Evolutionary conservation across 2,329 filamentous ascomycete genomes (phyloP).

Genomic region (Colletotrichum spinosum): DNA sequence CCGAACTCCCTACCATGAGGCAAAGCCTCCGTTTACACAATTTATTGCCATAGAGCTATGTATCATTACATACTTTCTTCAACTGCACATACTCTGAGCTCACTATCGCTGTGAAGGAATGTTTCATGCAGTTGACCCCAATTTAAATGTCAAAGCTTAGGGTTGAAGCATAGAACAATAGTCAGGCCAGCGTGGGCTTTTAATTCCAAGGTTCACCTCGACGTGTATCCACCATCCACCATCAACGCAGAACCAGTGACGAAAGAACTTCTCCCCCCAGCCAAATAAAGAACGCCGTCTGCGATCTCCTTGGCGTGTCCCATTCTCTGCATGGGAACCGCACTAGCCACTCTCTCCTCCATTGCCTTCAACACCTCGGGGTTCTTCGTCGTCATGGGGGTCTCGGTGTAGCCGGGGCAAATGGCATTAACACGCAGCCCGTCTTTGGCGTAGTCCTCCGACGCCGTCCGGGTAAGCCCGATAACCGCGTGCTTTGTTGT

Average conservation of each 20-base stretch:
- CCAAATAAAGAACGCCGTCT: slow-evolving; percentile 43
- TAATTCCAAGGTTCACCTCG: background rate
- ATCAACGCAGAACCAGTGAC: slow-evolving; percentile 32
- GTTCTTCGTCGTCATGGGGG: slow-evolving; percentile 44
- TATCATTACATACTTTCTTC: no score
- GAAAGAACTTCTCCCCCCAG: slow-evolving; percentile 32
- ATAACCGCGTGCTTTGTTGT: slow-evolving; percentile 33
- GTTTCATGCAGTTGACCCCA: no score
- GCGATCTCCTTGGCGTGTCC: slow-evolving; percentile 45
- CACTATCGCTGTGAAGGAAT: no score
- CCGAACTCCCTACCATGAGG: no score
- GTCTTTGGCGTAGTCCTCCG: slow-evolving; percentile 54
- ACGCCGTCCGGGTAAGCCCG: slow-evolving; percentile 41
- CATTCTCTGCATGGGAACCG: slow-evolving; percentile 45
- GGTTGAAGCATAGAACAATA: no score
- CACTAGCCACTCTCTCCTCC: slow-evolving; percentile 38
- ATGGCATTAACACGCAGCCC: slow-evolving; percentile 54
- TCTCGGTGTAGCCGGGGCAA: slow-evolving; percentile 47
- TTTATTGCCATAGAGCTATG: no score
- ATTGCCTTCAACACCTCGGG: slow-evolving; percentile 45
- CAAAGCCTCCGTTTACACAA: no score
- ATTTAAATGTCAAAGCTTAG: no score
- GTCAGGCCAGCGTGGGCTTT: no score
- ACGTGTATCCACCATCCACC: slow-evolving; percentile 33
- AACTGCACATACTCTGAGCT: no score